Evolutionary conservation across 169 alveolate species (phyloP).

Genomic region (Eimeria falciformis): DNA sequence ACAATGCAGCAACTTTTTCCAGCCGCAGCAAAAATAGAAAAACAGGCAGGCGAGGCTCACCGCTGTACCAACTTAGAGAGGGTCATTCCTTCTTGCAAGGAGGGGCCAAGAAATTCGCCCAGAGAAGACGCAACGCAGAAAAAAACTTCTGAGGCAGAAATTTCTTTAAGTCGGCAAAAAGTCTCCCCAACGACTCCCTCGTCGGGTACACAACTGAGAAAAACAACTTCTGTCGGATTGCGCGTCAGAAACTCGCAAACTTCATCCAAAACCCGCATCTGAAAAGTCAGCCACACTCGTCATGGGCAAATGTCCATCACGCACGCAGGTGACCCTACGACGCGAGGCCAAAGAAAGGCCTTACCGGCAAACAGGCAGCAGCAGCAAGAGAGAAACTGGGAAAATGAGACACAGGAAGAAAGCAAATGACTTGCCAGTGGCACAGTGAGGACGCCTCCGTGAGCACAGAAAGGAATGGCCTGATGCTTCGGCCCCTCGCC

Average conservation of each 20-base stretch:
- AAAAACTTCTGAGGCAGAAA: slow-evolving; percentile 11
- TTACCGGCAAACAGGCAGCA: not conserved
- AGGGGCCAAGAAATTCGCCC: slow-evolving; percentile 22
- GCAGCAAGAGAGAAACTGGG: not conserved
- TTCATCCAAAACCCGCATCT: slow-evolving; percentile 56
- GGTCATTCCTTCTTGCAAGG: not conserved
- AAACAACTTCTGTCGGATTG: slow-evolving; percentile 22
- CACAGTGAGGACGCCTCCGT: slow-evolving; percentile 72
- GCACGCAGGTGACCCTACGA: no score
- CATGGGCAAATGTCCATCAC: not conserved
- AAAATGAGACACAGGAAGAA: slow-evolving; percentile 1
- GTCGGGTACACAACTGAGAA: slow-evolving; percentile 46
- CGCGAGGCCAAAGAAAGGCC: not conserved
- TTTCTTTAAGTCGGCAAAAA: not conserved
- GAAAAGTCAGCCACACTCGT: not conserved
- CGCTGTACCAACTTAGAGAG: not conserved
- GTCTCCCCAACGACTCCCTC: slow-evolving; percentile 50
- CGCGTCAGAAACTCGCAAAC: slow-evolving; percentile 2
- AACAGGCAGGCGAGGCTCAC: not conserved
- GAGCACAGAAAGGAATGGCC: slow-evolving; percentile 62
- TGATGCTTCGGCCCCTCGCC: not conserved
- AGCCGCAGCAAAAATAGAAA: not conserved
- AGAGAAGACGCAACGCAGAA: slow-evolving; percentile 24
- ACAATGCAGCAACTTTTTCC: no score
- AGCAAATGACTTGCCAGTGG: slow-evolving; percentile 44